Evolutionary conservation across 306 rosid species (phyloP), one percentile per base, ranked within the genome.

Genomic region (Ziziphus jujuba): DNA sequence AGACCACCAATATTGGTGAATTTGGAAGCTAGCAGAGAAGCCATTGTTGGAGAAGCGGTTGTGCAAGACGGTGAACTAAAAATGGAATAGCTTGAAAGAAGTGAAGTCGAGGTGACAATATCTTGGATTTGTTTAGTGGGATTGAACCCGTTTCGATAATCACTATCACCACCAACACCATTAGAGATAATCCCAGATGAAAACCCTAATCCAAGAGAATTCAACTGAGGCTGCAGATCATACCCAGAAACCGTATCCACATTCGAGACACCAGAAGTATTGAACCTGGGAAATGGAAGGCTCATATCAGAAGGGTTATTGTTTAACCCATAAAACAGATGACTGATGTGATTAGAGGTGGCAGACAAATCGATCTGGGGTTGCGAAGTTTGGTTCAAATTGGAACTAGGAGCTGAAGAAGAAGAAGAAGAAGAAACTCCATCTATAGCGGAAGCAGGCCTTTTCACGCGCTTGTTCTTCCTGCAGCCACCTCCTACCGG

Each of bases 401-500:
- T 83, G 53, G 71, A 14, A 40, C 44, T 63, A 47, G 75, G 71
- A 65, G 77, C 56, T 54, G 87, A 56, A 53, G 81, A 48, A 59
- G 87, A 59, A 48, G 96, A 66, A 57, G 87, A 71, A 43, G 72
- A 52, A 12, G 69, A 33, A 38, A 66, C 62, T 20, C 83, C 75
- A 10, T 75, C 84, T 56, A 65, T 59, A 62, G 77, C 43, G 0
- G 75, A 22, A 17, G 59, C 0, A 15, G 91, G 87, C 36, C 84
- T 74, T 56, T 84, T 92, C 11, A 84, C 55, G 48, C 98, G 92
- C 81, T 90, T 93, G 90, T 90, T 87, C 68, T 85, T 93, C 31
- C 97, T 72, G 76, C 85, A 93, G 0, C 96, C 97, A 1, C 98
- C 98, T 2, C 98, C 98, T 0, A 87, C 98, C 5, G 98, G 98